Conservation (phyloP, 495 filamentous ascomycete genomes). For the Margaritispora aquatica region DNA sequence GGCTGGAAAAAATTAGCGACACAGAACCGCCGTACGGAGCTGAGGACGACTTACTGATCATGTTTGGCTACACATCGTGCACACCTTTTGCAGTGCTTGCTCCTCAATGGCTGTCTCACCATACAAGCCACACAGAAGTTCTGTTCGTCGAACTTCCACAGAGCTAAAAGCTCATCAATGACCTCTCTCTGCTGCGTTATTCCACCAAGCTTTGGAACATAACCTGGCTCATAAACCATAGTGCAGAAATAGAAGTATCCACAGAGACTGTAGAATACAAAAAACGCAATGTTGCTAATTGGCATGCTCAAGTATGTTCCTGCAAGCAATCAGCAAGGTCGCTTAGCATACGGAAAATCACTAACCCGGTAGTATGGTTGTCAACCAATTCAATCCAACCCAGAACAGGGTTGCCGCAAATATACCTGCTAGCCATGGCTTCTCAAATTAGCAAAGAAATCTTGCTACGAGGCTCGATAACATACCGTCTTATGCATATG, state of each 20-base stretch:
- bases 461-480: constrained; percentile 10
- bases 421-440: constrained; percentile 90
- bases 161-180: constrained; percentile 73
- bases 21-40: too few relatives aligned
- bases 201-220: constrained; percentile 86
- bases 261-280: constrained; percentile 54
- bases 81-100: constrained; percentile 92
- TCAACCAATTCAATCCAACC: constrained; percentile 69
- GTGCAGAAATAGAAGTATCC: constrained; percentile 79
- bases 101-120: constrained; percentile 82
- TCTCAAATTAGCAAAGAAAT: constrained; percentile 12
- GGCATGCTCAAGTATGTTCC: constrained; percentile 58
- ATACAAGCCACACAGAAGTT: constrained; percentile 94
- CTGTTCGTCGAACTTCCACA: constrained; percentile 87
- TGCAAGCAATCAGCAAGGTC: constrained; percentile 27
- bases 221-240: constrained; percentile 88
- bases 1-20: constrained; percentile 45
- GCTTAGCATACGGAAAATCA: constrained; percentile 20
- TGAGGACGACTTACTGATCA: constrained; percentile 75
- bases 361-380: constrained; percentile 64
- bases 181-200: constrained; percentile 80
- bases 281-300: constrained; percentile 70
- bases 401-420: constrained; percentile 86
- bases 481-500: constrained; percentile 80
- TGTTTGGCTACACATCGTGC: constrained; percentile 91